A percentile compares a stretch with the other conserved stretches of the same genome.
These are phyloP conservation scores for Torulaspora delbrueckii DNA, from an alignment of 805 yeast species.

Conservation along the genomic window DNA sequence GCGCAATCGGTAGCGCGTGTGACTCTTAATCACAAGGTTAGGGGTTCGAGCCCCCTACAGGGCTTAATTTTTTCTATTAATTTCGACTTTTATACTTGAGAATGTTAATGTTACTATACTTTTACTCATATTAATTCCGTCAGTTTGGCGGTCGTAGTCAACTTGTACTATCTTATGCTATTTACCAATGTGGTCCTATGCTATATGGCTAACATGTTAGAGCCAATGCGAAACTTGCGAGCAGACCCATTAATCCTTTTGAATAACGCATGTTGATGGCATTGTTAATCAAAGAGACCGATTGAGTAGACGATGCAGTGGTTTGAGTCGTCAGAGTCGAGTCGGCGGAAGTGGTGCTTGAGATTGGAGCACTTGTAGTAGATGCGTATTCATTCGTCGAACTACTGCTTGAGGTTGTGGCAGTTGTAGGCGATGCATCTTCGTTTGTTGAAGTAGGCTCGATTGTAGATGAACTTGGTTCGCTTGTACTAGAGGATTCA, in stretches of 20 bases:
- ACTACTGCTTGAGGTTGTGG: not conserved
- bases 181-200: not conserved
- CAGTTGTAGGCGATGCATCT: not conserved
- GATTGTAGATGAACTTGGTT: not conserved
- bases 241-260: conserved; percentile 5
- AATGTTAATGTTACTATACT: too few relatives aligned
- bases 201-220: conserved; percentile 1
- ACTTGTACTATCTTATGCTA: too few relatives aligned
- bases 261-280: conserved; percentile 2
- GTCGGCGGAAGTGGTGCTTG: not conserved
- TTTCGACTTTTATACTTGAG: too few relatives aligned
- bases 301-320: conserved; percentile 7
- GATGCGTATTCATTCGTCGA: not conserved
- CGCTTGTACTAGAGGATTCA: not conserved
- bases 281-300: not conserved
- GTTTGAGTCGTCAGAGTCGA: conserved; percentile 1
- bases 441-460: not conserved
- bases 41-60: conserved; percentile 25
- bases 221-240: conserved; percentile 10
- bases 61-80: conserved; percentile 9
- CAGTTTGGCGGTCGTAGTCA: too few relatives aligned
- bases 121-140: not conserved
- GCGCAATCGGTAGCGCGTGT: conserved; percentile 25
- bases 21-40: conserved; percentile 23
- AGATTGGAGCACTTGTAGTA: not conserved